phyloP scores from a whole-genome alignment of 345 rosid species.

The Trapa bicornis region DNA sequence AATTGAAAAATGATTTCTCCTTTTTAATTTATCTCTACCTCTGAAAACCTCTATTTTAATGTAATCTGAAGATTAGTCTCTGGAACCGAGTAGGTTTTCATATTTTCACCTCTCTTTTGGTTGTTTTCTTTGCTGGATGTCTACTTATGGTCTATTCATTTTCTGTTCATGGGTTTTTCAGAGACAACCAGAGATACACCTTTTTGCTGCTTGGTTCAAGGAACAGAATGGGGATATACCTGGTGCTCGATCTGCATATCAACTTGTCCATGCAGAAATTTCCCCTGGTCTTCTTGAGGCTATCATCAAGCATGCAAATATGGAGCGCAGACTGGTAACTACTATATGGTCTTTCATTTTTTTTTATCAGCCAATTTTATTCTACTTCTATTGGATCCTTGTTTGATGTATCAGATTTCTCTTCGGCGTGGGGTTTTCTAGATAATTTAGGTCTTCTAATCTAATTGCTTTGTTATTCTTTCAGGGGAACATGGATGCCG shows the following conservation, averaged over 20 bases:
- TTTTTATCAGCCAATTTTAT: not conserved
- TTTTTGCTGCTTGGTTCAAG: constrained; percentile 77
- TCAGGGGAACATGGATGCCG: constrained; percentile 76
- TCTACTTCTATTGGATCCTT: not conserved
- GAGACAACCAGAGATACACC: constrained; percentile 92
- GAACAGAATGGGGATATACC: constrained; percentile 71
- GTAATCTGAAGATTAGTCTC: not conserved
- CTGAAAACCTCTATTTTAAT: not conserved
- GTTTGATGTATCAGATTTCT: not conserved
- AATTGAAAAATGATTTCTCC: not conserved
- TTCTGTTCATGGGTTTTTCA: constrained; percentile 13
- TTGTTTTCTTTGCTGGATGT: not conserved
- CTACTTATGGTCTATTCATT: not conserved
- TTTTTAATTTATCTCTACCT: not conserved
- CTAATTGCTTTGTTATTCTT: constrained; percentile 14
- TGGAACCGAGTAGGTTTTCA: not conserved
- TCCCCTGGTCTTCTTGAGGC: constrained; percentile 97
- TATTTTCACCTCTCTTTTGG: not conserved
- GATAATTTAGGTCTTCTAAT: constrained; percentile 10
- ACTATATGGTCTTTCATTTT: not conserved
- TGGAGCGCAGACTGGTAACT: constrained; percentile 81
- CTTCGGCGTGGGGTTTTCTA: not conserved
- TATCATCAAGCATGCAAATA: constrained; percentile 83
- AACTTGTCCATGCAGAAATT: constrained; percentile 69
- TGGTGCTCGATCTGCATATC: constrained; percentile 88